Percentiles rank a stretch among this genome's conserved stretches.
Conservation (phyloP, 768 basidiomycete species). For the Podaxis sp. region DNA sequence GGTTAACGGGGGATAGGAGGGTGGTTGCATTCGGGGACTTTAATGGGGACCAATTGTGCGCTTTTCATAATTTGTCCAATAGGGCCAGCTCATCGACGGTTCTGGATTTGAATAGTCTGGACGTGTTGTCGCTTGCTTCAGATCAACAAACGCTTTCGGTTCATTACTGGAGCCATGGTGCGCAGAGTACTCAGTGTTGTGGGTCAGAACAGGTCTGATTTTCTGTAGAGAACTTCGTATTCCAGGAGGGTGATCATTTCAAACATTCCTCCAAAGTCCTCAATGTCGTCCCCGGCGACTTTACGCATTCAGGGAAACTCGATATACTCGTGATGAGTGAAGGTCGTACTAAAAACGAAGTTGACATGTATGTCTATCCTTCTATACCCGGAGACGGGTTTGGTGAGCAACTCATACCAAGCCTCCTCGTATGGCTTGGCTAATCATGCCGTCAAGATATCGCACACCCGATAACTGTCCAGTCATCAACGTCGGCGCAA, state of each 20-base stretch:
- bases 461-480: conserved; percentile 43
- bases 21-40: conserved; percentile 93
- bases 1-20: conserved; percentile 65
- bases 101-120: conserved; percentile 47
- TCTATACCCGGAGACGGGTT: conserved; percentile 62
- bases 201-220: not conserved
- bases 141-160: conserved; percentile 76
- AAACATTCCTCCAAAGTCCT: conserved; percentile 53
- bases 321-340: conserved; percentile 88
- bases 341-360: conserved; percentile 37
- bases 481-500: conserved; percentile 67
- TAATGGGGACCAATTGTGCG: conserved; percentile 93
- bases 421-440: not conserved
- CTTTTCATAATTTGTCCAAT: conserved; percentile 6
- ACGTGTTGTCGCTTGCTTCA: conserved; percentile 70
- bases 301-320: conserved; percentile 85
- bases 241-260: conserved; percentile 45
- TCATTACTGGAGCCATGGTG: conserved; percentile 81
- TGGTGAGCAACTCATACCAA: conserved; percentile 35
- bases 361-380: conserved; percentile 70
- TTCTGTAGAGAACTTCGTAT: conserved; percentile 53
- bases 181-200: conserved; percentile 15
- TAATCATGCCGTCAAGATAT: conserved; percentile 25
- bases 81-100: not conserved
- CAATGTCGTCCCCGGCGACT: conserved; percentile 92